Percentiles rank a stretch among this genome's conserved stretches.
Evolutionary conservation across 768 basidiomycete genomes (phyloP).

Genomic region (Mycena rosella): DNA sequence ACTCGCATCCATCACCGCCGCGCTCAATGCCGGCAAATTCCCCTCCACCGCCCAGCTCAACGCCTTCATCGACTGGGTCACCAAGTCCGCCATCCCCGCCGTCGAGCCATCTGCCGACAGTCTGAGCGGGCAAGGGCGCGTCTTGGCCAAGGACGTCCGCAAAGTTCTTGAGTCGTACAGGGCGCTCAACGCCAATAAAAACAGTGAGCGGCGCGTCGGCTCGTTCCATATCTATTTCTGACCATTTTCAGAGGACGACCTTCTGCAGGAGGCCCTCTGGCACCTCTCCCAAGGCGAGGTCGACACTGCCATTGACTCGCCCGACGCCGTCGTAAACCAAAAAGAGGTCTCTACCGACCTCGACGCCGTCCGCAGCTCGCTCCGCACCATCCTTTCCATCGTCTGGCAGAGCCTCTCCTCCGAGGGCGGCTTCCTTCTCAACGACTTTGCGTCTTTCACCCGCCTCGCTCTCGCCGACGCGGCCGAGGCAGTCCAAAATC

Average conservation of each 20-base stretch:
- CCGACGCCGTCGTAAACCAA: constrained; percentile 44
- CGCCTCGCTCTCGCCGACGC: constrained; percentile 76
- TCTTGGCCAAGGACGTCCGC: constrained; percentile 51
- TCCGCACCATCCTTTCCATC: constrained; percentile 64
- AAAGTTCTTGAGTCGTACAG: constrained; percentile 60
- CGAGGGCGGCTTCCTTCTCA: constrained; percentile 66
- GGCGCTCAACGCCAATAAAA: constrained; percentile 55
- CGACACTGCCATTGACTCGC: constrained; percentile 49
- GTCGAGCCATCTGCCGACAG: constrained; percentile 45
- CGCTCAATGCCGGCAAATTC: constrained; percentile 64
- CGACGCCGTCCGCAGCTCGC: constrained; percentile 59
- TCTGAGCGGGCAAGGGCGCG: constrained; percentile 55
- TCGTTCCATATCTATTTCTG: background rate
- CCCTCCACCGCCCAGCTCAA: constrained; percentile 59
- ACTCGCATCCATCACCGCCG: constrained; percentile 57
- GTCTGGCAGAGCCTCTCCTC: constrained; percentile 66
- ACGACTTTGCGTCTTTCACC: constrained; percentile 74
- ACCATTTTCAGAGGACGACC: constrained; percentile 54
- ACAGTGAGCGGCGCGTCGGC: constrained; percentile 44
- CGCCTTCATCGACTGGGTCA: constrained; percentile 52
- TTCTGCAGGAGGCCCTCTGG: constrained; percentile 71
- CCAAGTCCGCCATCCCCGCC: constrained; percentile 49
- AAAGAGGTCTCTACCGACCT: constrained; percentile 65
- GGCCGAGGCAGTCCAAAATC: constrained; percentile 68
- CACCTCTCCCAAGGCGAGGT: constrained; percentile 71